A percentile compares a stretch with the other conserved stretches of the same genome.
Evolutionary conservation across 495 filamentous ascomycete species (phyloP).

Genomic region (Gamarada debralockiae): DNA sequence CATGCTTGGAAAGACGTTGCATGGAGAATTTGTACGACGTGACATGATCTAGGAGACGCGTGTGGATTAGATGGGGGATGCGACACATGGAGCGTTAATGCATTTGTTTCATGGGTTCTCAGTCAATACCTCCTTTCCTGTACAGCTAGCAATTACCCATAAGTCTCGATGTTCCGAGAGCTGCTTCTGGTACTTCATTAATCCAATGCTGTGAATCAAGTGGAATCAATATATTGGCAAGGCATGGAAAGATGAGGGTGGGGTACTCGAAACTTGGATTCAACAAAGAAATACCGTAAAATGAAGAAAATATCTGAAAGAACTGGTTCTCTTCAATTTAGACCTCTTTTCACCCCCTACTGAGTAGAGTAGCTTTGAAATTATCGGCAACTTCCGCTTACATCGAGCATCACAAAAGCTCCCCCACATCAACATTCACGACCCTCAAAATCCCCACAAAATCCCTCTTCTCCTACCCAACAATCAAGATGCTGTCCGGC

Average conservation of each 20-base stretch:
- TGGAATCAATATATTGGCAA: too few relatives aligned
- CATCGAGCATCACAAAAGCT: neutral
- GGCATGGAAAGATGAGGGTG: too few relatives aligned
- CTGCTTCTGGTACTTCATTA: neutral
- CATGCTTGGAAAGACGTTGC: slow-evolving; percentile 82
- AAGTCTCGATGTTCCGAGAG: neutral
- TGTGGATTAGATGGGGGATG: slow-evolving; percentile 20
- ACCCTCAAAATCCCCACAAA: neutral
- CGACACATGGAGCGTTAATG: slow-evolving; percentile 23
- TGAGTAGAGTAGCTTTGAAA: too few relatives aligned
- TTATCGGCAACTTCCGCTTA: neutral
- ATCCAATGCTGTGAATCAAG: too few relatives aligned
- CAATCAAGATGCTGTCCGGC: slow-evolving; percentile 82
- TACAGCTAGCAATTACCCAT: slow-evolving; percentile 25
- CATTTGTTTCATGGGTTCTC: slow-evolving; percentile 20
- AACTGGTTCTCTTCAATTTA: too few relatives aligned
- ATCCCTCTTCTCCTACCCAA: neutral
- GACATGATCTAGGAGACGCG: slow-evolving; percentile 72
- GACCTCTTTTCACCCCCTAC: too few relatives aligned
- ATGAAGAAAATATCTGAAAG: too few relatives aligned
- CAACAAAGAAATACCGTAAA: too few relatives aligned
- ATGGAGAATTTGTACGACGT: slow-evolving; percentile 91
- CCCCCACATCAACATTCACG: neutral
- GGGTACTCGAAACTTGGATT: too few relatives aligned
- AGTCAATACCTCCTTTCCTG: slow-evolving; percentile 24